Conservation (phyloP, 331 rosid genomes). For the Rosa hybrid region DNA sequence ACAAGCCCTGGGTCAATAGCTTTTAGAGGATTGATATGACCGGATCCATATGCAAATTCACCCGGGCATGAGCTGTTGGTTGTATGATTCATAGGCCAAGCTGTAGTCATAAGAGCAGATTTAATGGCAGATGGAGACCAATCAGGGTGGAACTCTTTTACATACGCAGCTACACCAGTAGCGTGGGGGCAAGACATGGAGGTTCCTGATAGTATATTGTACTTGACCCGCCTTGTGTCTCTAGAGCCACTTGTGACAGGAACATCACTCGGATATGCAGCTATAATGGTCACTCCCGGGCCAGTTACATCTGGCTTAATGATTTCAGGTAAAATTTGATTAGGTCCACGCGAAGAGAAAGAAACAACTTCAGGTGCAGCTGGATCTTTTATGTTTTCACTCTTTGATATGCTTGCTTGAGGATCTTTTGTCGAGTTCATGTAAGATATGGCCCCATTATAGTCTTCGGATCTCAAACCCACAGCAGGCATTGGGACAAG, state of each 20-base stretch:
- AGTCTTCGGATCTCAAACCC: neutral
- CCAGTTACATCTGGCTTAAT: conserved; percentile 22
- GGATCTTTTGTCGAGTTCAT: neutral
- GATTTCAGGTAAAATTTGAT: neutral
- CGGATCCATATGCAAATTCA: neutral
- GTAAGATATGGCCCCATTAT: neutral
- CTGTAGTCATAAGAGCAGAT: conserved; percentile 2
- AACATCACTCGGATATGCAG: conserved; percentile 10
- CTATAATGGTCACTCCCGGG: conserved; percentile 18
- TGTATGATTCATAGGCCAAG: neutral
- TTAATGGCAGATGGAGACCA: conserved; percentile 15
- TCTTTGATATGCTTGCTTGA: neutral
- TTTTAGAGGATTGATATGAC: neutral
- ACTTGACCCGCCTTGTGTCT: neutral
- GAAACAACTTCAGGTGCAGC: conserved; percentile 22
- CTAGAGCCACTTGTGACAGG: neutral
- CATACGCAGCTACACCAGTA: conserved; percentile 2
- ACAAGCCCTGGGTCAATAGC: neutral
- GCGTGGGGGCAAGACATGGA: conserved; percentile 6
- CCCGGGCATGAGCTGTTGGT: neutral
- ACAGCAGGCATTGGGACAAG: conserved; percentile 6
- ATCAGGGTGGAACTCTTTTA: neutral
- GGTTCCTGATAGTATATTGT: neutral
- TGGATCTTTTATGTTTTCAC: conserved; percentile 8
- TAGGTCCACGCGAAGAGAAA: conserved; percentile 30